Evolutionary conservation across 345 rosid genomes (phyloP).

Genomic region (Punica granatum): DNA sequence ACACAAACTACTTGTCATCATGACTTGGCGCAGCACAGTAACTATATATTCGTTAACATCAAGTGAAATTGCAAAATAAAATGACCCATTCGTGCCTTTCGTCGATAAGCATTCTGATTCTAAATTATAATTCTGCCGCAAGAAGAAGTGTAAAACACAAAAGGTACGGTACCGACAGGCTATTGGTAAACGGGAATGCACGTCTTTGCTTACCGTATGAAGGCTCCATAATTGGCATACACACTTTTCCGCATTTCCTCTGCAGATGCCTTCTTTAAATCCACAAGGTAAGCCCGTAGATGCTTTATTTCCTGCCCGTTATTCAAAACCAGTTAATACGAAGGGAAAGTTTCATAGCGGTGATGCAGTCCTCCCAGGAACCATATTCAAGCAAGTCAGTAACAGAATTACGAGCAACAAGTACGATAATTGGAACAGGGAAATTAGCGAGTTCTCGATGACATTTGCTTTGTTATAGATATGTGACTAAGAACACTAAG

Average conservation of each 20-base stretch:
- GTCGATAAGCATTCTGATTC: too few species aligned
- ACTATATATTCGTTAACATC: background rate
- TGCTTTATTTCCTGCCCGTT: slow-evolving; percentile 61
- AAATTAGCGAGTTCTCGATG: too few species aligned
- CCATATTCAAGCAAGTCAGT: too few species aligned
- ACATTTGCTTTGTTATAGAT: background rate
- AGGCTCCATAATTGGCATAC: slow-evolving; percentile 85
- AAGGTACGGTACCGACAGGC: too few species aligned
- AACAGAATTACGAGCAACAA: too few species aligned
- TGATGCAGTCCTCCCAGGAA: background rate
- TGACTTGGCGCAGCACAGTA: background rate
- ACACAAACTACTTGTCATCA: background rate
- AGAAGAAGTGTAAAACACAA: too few species aligned
- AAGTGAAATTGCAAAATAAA: background rate
- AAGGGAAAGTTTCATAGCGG: background rate
- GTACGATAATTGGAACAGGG: too few species aligned
- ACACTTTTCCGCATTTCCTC: slow-evolving; percentile 98
- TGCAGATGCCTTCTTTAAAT: slow-evolving; percentile 84
- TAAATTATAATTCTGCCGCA: too few species aligned
- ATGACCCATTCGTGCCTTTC: background rate
- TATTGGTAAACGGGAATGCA: too few species aligned
- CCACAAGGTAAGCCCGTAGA: slow-evolving; percentile 48
- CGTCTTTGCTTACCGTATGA: slow-evolving; percentile 45
- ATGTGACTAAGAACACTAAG: background rate
- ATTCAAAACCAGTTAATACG: background rate